phyloP scores from a whole-genome alignment of 2,329 filamentous ascomycete species.

The Beauveria sp. region DNA sequence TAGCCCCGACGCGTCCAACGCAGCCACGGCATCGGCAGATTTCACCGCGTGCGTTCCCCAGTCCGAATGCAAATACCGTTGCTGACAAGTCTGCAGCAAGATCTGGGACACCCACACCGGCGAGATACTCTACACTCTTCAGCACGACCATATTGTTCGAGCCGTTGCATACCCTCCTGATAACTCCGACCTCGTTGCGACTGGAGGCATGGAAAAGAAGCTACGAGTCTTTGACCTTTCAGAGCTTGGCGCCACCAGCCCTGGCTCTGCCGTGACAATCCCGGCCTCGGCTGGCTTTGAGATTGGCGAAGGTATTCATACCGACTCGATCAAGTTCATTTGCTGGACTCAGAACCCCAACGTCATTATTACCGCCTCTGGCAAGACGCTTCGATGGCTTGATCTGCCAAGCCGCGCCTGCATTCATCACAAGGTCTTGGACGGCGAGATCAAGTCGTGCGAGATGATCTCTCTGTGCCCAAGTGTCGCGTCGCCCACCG shows the following conservation, averaged over 20 bases:
- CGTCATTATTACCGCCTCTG: conserved; percentile 81
- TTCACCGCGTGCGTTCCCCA: conserved; percentile 69
- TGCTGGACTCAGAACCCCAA: conserved; percentile 89
- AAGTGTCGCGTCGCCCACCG: conserved; percentile 48
- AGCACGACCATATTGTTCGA: conserved; percentile 92
- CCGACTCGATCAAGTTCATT: conserved; percentile 88
- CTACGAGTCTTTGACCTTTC: conserved; percentile 86
- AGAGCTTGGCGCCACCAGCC: conserved; percentile 39
- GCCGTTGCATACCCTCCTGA: conserved; percentile 84
- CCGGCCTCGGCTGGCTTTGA: conserved; percentile 66
- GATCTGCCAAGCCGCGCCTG: conserved; percentile 71
- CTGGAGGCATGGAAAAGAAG: conserved; percentile 94
- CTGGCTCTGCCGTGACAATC: conserved; percentile 38
- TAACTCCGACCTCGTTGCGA: conserved; percentile 76
- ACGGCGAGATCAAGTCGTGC: conserved; percentile 83
- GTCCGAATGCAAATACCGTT: neutral
- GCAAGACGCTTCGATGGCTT: conserved; percentile 92
- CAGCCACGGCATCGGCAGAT: conserved; percentile 90
- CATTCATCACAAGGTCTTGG: conserved; percentile 69
- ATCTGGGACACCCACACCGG: conserved; percentile 97
- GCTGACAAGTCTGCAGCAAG: conserved; percentile 53
- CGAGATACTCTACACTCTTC: conserved; percentile 76
- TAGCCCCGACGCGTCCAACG: conserved; percentile 77
- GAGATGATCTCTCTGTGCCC: conserved; percentile 70
- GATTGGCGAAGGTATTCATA: conserved; percentile 78